Base-by-base conservation (phyloP, 176 grass and related monocot genomes). In the Zizania latifolia region DNA sequence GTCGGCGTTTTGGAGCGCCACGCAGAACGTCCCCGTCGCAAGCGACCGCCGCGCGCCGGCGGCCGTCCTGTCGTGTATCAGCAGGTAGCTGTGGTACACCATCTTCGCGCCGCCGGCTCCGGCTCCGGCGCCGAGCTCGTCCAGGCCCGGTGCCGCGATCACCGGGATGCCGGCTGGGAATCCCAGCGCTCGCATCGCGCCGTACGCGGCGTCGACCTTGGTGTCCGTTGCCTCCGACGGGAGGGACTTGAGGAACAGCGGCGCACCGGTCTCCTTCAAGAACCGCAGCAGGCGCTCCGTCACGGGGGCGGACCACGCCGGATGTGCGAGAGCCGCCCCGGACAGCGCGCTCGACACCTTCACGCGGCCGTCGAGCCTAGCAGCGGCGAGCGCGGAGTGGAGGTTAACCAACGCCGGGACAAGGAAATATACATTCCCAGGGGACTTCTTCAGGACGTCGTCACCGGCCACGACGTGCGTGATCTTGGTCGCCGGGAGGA, bases 1-100 rank as follows among this genome's bases (percentile, higher is more conserved):
- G 71, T 91, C 90, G 6, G 94, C 94, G 54, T 74, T 91, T 65
- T 87, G 57, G 8, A 79, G 80, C 17, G 94, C 94, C 65, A 97
- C 90, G 77, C 94, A 97, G 85, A 97, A 97, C 71, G 62, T 71
- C 38, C 92, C 92, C 44, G 73, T 62, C 62, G 64, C 74, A 30
- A 84, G 76, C 27, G 80, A 70, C 80, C 79, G 70, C 67, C 78
- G 54, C 66, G 3, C 11, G 2, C 17, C 36, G 19, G 0, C 3
- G 10, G 0, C 0, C 17, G 1, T 8, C 5, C 0, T 12, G 33
- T 27, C 35, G 14, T n/a, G n/a, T n/a, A n/a, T n/a, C 46, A 51
- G 48, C 45, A 75, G 28, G 54, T 84, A 71, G 46, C 74, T 39
- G 39, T 83, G 56, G 72, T 81, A 76, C 37, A 66, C 55, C 27